Base-by-base conservation (phyloP, 2,329 filamentous ascomycete genomes). In the Talaromyces sp. region DNA sequence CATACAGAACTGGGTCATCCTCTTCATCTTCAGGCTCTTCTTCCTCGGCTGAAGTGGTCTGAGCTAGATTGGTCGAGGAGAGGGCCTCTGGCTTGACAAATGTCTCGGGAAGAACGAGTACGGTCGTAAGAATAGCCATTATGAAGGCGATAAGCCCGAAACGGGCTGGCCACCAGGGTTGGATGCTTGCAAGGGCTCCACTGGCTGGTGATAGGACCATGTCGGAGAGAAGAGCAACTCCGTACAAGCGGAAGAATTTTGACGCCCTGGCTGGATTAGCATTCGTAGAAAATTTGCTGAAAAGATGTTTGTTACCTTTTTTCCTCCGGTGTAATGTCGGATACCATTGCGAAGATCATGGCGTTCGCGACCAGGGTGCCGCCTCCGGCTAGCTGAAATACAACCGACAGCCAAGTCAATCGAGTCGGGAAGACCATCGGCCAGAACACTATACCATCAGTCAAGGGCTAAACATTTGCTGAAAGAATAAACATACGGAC, bases 101-200 rank as follows among this genome's bases (percentile, higher is more conserved):
- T 15, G 65, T 67, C 50, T 67, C 65, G 8, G 65, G 65, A 45
- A 67, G 62, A 5, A 67, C 50, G 5, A 67, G 49, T 31, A 54
- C 27, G 11, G 59, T 52, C 10, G 65, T 56, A 37, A 67, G 49
- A 7, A 64, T 35, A 10, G 62, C 37, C 61, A 67, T 67, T n/a
- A 67, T 27, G n/a, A 62, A 63, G 15, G 62, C 61, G 41, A 62
- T 63, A 25, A 67, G 39, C 10, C 65, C 65, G 19, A 67, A 62
- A 1, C 65, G 65, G 22, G 65, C 65, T 35, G 62, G 62, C 65
- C 65, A 67, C 65, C 65, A 67, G 19, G 65, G 61, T n/a, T 67
- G 61, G 8, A 67, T 64, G 22, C 49, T 54, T 9, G 62, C 52
- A 6, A 64, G 49, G 15, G 61, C 61, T 22, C 49, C 61, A 11